Evolutionary conservation across 2,329 filamentous ascomycete genomes (phyloP), one percentile per base, ranked within the genome.

Genomic region (Triangularia verruculosa): DNA sequence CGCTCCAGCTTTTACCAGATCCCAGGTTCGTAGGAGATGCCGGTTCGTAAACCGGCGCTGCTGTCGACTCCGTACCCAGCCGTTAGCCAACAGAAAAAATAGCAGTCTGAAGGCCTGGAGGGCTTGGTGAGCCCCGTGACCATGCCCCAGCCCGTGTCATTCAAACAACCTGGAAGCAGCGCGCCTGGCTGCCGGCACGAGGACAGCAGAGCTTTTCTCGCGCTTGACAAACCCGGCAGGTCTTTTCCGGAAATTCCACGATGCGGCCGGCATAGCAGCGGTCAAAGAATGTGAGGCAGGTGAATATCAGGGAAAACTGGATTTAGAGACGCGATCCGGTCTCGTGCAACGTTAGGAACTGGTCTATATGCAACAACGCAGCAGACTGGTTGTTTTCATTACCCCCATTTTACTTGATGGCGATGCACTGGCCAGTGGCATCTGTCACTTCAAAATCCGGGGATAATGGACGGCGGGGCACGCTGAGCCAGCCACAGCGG

Each of bases 321-420:
- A 62, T 66, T 64, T n/a, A 59, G 60, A 60, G 47, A 57, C n/a
- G 53, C 30, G 32, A 47, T 22, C 59, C 58, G 67, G 61, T 61
- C 67, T 65, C 68, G 64, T 70, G 69, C 65, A 64, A 66, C 67
- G 43, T 64, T 67, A 70, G 52, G 62, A 63, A 61, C 62, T 58
- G 30, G 55, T 55, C 32, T 11, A 25, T 15, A 47, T 51, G 51
- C 22, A 53, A 32, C 47, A 55, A 28, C 32, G 64, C 57, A 61
- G 51, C 47, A 52, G 51, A 51, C 62, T 22, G 62, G 30, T 43
- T 61, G 57, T 70, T 70, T 71, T 64, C 61, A 71, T 71, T 71
- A 74, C 73, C 72, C 71, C 69, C 67, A 70, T 67, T 68, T 71
- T 71, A 70, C 70, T 67, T 70, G 67, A 70, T 71, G 30, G 59